These are phyloP conservation scores for Pichia sp. DNA, from an alignment of 1,139 yeast genomes.

Conservation along the genomic window DNA sequence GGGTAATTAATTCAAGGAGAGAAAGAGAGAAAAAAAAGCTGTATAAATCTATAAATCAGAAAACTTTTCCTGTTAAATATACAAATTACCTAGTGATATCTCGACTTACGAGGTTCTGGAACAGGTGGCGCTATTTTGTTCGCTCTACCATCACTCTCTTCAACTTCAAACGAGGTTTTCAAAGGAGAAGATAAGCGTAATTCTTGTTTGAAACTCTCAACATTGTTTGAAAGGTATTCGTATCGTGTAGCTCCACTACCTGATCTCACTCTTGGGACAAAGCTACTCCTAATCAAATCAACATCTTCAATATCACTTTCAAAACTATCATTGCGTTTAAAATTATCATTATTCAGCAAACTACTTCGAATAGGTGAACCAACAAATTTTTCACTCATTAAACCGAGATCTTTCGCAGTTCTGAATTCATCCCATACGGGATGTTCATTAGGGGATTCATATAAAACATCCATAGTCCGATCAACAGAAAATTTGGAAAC, in stretches of 20 bases:
- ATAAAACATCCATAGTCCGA: constrained; percentile 17
- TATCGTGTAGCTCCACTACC: constrained; percentile 17
- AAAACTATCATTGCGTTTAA: background rate
- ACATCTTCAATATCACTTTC: background rate
- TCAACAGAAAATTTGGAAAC: constrained; percentile 7
- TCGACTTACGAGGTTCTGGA: constrained; percentile 14
- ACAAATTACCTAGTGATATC: too few relatives aligned
- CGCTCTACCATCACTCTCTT: background rate
- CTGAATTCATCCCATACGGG: constrained; percentile 14
- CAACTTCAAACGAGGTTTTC: constrained; percentile 2
- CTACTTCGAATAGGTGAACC: background rate
- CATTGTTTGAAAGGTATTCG: constrained; percentile 15
- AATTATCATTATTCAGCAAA: background rate
- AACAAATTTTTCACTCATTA: background rate
- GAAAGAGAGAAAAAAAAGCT: too few relatives aligned
- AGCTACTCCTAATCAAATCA: constrained; percentile 1
- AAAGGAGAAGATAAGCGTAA: constrained; percentile 9
- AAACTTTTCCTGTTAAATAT: too few relatives aligned
- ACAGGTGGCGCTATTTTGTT: constrained; percentile 10
- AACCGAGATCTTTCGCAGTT: constrained; percentile 5
- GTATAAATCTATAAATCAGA: too few relatives aligned
- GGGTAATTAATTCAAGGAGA: too few relatives aligned
- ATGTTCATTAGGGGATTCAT: constrained; percentile 16
- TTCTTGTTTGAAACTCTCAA: constrained; percentile 11
- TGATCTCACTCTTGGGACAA: constrained; percentile 13